Evolutionary conservation across 441 rosid species (phyloP).

Genomic region (Adansonia gregorii): DNA sequence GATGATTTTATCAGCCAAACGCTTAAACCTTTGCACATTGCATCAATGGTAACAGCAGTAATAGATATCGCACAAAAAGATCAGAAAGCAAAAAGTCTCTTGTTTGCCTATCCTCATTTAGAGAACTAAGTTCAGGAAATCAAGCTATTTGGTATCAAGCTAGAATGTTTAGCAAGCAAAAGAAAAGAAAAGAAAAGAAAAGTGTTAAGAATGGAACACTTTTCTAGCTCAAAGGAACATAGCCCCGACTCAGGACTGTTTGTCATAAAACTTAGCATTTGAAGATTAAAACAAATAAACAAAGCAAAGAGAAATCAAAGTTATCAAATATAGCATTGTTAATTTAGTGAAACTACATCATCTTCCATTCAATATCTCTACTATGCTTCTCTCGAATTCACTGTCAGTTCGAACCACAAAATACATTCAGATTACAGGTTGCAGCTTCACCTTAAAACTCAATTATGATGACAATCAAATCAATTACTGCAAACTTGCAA

Average conservation of each 20-base stretch:
- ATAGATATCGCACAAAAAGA: background rate
- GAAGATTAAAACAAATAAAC: background rate
- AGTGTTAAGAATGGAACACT: background rate
- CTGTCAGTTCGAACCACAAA: background rate
- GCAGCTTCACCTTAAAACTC: background rate
- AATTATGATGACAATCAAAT: background rate
- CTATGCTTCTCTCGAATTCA: constrained; percentile 5
- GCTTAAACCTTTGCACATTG: background rate
- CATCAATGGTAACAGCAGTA: background rate
- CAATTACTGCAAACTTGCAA: background rate
- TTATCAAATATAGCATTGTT: background rate
- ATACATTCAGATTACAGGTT: background rate
- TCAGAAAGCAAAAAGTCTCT: background rate
- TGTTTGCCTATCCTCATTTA: background rate
- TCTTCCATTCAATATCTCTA: background rate
- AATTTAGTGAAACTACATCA: background rate
- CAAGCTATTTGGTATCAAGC: constrained; percentile 7
- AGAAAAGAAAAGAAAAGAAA: background rate
- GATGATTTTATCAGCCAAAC: background rate
- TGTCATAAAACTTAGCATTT: background rate
- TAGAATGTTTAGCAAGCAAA: background rate
- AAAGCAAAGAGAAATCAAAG: background rate
- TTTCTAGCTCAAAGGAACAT: background rate
- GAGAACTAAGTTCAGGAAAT: background rate
- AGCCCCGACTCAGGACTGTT: background rate